Evolutionary conservation across 345 rosid genomes (phyloP), one percentile per base, ranked within the genome.

Genomic region (Syzygium grande): DNA sequence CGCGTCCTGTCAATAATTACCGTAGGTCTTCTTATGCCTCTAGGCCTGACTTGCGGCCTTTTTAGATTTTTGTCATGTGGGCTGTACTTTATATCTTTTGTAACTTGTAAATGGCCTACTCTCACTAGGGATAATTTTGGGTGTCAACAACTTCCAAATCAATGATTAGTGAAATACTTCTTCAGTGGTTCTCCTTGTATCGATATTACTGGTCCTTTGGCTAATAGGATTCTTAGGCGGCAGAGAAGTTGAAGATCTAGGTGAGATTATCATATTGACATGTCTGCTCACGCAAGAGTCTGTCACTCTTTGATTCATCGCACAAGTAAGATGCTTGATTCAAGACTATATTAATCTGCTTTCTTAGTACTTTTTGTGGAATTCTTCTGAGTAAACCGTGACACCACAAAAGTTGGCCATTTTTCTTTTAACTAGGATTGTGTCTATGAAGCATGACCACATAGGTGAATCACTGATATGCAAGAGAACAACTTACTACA

Each of bases 231-330:
- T 88, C 92, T 87, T 96, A 51, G 93, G 97, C 10, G 88, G 93
- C 46, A 96, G 92, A 55, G 91, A 94, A 29, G 89, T 65, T 7
- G 95, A 93, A 88, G 93, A 94, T 51, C 91, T 91, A 84, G 98
- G 97, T 95, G 89, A 88, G 88, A 61, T 53, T 8, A 23, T 56
- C 61, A 56, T 56, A 23, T 27, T 56, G 61, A 4, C 61, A 56
- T 56, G 61, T 56, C 25, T 56, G n/a, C 61, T 56, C 4, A 56
- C 61, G 10, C 27, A 0, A 4, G n/a, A 56, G 23, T 56, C n/a
- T 4, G 27, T 56, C 12, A 10, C 27, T 23, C 13, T 11, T 56
- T 27, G 25, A 9, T 56, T 56, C 61, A 23, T 27, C n/a, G 61
- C 61, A 56, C 61, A 56, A 56, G n/a, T 56, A 23, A 23, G n/a